Conservation (phyloP, 106 monocot species). For the Triglochin maritima region DNA sequence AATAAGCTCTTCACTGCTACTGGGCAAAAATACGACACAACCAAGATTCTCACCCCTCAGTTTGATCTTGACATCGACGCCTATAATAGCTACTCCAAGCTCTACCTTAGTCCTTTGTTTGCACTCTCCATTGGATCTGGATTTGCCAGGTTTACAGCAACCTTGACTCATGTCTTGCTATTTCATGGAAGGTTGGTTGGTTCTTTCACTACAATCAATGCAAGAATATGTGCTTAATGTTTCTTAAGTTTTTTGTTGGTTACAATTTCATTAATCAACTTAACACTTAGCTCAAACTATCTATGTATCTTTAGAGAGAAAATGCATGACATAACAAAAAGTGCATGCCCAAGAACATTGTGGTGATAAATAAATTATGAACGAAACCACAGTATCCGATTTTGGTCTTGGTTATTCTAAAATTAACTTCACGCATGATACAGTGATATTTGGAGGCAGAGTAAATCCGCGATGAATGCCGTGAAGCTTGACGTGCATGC, state of each 20-base stretch:
- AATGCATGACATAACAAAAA: background rate
- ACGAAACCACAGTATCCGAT: too few relatives aligned
- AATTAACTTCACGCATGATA: background rate
- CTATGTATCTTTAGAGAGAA: too few relatives aligned
- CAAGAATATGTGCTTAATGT: too few relatives aligned
- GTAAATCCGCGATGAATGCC: conserved; percentile 49
- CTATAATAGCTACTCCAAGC: conserved; percentile 60
- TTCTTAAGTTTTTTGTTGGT: background rate
- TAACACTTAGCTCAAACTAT: too few relatives aligned
- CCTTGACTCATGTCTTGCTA: conserved; percentile 62
- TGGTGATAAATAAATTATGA: background rate
- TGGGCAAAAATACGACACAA: conserved; percentile 62
- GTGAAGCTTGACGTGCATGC: conserved; percentile 59
- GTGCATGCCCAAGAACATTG: background rate
- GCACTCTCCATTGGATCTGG: conserved; percentile 78
- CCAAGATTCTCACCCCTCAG: conserved; percentile 43
- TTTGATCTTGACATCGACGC: conserved; percentile 74
- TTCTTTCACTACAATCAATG: background rate
- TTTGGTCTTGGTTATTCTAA: background rate
- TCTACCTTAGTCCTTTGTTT: conserved; percentile 76
- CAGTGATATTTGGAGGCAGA: conserved; percentile 85
- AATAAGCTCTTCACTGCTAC: conserved; percentile 62
- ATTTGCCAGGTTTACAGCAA: conserved; percentile 66
- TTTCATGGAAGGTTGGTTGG: conserved; percentile 57
- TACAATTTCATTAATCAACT: too few relatives aligned